Evolutionary conservation across 805 yeast genomes (phyloP).

Genomic region (Monosporozyma unispora): DNA sequence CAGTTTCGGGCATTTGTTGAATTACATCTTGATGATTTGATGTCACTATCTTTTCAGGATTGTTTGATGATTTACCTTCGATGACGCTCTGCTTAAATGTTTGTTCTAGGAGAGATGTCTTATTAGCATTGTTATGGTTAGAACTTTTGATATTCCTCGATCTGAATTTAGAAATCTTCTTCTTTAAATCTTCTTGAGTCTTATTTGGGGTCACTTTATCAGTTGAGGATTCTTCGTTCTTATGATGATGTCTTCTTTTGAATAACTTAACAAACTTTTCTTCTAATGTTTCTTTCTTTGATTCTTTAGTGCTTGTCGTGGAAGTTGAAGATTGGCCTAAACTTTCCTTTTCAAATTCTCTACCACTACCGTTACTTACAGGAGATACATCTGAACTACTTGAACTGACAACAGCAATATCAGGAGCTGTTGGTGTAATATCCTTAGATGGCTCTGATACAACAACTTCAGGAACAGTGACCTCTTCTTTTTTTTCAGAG

Average conservation of each 20-base stretch:
- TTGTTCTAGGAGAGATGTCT: background rate
- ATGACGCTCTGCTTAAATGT: background rate
- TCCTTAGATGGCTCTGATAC: background rate
- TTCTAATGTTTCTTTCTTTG: slow-evolving; percentile 7
- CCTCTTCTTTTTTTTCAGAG: background rate
- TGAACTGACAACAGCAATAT: background rate
- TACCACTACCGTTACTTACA: background rate
- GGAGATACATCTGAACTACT: background rate
- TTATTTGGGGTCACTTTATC: background rate
- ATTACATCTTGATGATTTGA: background rate
- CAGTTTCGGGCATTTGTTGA: background rate
- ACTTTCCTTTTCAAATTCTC: background rate
- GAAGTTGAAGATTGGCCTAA: background rate
- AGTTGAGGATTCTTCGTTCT: slow-evolving; percentile 5
- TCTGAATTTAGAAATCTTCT: slow-evolving; percentile 7
- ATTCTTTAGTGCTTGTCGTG: background rate
- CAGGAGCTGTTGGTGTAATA: background rate
- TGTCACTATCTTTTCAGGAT: background rate
- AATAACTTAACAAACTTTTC: slow-evolving; percentile 22
- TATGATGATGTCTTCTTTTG: slow-evolving; percentile 13
- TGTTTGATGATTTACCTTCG: background rate
- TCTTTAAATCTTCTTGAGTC: slow-evolving; percentile 6
- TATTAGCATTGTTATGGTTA: background rate
- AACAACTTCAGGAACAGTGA: background rate
- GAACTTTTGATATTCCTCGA: background rate